Conservation (phyloP, 2,329 filamentous ascomycete genomes). For the Verticillium longisporum region DNA sequence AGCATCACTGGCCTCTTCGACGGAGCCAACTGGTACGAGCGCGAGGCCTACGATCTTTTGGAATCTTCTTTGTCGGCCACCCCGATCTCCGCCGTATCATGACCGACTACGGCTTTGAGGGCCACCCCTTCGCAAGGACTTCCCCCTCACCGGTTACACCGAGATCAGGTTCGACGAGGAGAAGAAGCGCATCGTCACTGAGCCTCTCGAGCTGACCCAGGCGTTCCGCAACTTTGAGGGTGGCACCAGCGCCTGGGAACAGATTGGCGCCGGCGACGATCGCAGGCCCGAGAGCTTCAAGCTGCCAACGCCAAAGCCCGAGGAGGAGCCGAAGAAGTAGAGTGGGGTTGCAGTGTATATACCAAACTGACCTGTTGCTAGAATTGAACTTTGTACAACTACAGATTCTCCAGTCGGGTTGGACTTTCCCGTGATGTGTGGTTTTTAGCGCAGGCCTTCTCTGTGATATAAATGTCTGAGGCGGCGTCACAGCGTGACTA, state of each 20-base stretch:
- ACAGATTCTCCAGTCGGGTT: not conserved
- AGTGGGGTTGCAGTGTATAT: slow-evolving; percentile 13
- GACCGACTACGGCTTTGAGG: slow-evolving; percentile 99
- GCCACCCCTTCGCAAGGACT: slow-evolving; percentile 97
- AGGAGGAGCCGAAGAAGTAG: slow-evolving; percentile 92
- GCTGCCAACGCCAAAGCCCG: slow-evolving; percentile 89
- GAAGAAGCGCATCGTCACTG: slow-evolving; percentile 98
- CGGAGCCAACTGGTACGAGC: slow-evolving; percentile 97
- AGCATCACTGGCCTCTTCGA: slow-evolving; percentile 82
- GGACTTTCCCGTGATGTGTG: not conserved
- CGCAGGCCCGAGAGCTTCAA: slow-evolving; percentile 84
- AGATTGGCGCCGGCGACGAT: slow-evolving; percentile 62
- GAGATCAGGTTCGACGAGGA: slow-evolving; percentile 98
- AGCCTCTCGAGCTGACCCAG: slow-evolving; percentile 95
- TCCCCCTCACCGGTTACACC: slow-evolving; percentile 95
- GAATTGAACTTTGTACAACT: slow-evolving; percentile 9
- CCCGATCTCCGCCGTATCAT: slow-evolving; percentile 95
- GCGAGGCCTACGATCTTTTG: slow-evolving; percentile 94
- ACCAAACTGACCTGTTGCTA: slow-evolving; percentile 2
- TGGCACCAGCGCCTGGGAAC: slow-evolving; percentile 66
- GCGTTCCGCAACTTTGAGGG: slow-evolving; percentile 98
- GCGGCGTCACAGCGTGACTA: too few species aligned
- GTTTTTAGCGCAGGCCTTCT: too few species aligned
- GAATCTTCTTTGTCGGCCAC: slow-evolving; percentile 93
- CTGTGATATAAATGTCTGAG: too few species aligned